Conservation (phyloP, 306 rosid genomes). For the Prunus fruticosa region DNA sequence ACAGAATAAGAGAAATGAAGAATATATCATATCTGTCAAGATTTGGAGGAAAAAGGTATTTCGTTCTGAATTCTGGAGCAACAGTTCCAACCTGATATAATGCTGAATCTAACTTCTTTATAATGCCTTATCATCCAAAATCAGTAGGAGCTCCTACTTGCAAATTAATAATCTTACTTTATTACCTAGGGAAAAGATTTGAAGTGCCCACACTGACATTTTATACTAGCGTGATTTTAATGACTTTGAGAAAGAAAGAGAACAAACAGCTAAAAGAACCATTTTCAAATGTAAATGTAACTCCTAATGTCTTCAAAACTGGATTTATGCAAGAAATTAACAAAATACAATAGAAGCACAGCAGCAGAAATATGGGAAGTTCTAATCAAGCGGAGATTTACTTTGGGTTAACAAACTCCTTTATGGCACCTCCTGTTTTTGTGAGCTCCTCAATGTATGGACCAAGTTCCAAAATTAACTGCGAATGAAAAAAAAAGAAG, state of each 20-base stretch:
- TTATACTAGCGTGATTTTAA: not conserved
- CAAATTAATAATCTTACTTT: not conserved
- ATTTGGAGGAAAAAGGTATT: not conserved
- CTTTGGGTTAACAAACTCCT: conserved; percentile 98
- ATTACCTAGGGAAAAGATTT: not conserved
- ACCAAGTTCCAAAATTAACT: conserved; percentile 93
- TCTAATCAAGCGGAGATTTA: conserved; percentile 37
- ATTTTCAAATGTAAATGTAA: not conserved
- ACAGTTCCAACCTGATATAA: not conserved
- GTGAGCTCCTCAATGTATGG: conserved; percentile 86
- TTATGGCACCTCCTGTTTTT: conserved; percentile 78
- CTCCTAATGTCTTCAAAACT: not conserved
- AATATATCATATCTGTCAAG: not conserved
- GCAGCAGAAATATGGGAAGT: not conserved
- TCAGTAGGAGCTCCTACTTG: not conserved
- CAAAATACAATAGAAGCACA: not conserved
- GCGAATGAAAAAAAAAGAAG: conserved; percentile 21
- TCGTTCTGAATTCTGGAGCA: not conserved
- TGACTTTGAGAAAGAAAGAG: not conserved
- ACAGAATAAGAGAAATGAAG: not conserved
- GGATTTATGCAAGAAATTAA: not conserved
- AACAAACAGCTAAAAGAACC: not conserved
- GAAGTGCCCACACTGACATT: not conserved
- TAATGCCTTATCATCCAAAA: not conserved
- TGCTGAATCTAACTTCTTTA: not conserved